Percentiles rank a stretch among this genome's conserved stretches.
These are phyloP conservation scores for Aureobasidium leucospermi DNA, from an alignment of 2,329 filamentous ascomycete species.

Conservation along the genomic window DNA sequence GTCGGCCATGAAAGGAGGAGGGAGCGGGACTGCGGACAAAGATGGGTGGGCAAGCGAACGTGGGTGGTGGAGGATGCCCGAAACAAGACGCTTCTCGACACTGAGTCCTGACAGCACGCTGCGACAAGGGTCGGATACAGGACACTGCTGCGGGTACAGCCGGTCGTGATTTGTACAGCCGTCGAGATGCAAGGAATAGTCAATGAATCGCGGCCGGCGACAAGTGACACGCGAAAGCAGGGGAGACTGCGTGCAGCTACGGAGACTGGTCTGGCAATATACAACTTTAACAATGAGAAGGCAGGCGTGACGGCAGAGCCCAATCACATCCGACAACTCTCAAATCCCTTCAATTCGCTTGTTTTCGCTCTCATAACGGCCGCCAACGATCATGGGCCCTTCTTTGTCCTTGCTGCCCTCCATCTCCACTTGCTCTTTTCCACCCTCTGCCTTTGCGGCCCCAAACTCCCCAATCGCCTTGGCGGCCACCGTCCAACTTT, in stretches of 20 bases:
- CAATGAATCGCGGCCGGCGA: slow-evolving; percentile 3
- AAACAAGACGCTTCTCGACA: slow-evolving; percentile 1
- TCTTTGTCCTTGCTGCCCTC: slow-evolving; percentile 6
- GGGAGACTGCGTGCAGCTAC: slow-evolving; percentile 6
- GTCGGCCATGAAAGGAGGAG: slow-evolving; percentile 10
- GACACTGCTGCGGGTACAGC: background rate
- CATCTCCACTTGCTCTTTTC: background rate
- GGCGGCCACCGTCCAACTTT: slow-evolving; percentile 2
- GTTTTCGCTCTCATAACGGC: slow-evolving; percentile 4
- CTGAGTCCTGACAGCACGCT: background rate
- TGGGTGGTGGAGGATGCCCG: background rate
- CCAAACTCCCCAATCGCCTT: slow-evolving; percentile 6
- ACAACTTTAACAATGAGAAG: background rate
- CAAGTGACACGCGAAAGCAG: slow-evolving; percentile 10
- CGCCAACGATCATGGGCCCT: background rate
- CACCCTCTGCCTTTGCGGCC: background rate
- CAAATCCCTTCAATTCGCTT: slow-evolving; percentile 2
- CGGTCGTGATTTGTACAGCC: slow-evolving; percentile 10
- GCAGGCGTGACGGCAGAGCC: background rate
- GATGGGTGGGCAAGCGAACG: background rate
- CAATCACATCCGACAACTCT: background rate
- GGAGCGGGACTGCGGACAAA: background rate
- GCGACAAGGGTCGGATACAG: background rate
- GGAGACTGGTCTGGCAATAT: background rate
- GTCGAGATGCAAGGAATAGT: slow-evolving; percentile 6